These are phyloP conservation scores for Entomortierella parvispora DNA, from an alignment of 192 early-diverging fungal genomes.

Conservation along the genomic window DNA sequence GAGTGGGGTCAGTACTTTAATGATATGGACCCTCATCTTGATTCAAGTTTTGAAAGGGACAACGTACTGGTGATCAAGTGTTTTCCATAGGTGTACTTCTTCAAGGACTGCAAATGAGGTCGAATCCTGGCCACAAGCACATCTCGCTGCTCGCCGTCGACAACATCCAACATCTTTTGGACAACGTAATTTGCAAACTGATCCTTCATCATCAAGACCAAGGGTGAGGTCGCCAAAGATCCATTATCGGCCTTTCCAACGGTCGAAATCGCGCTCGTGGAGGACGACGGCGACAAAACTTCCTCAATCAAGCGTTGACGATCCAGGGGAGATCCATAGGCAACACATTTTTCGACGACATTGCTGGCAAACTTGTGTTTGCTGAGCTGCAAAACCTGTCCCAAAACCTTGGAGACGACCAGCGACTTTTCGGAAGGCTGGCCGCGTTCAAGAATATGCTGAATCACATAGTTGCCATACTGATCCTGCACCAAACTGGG, in stretches of 20 bases:
- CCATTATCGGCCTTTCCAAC: conserved; percentile 48
- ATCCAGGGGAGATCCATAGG: conserved; percentile 85
- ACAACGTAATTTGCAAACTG: conserved; percentile 99
- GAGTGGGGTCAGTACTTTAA: neutral
- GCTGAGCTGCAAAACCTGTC: conserved; percentile 88
- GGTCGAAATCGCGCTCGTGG: no score
- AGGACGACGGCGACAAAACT: conserved; percentile 63
- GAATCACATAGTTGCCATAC: conserved; percentile 99
- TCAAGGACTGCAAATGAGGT: conserved; percentile 88
- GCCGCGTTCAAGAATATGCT: conserved; percentile 95
- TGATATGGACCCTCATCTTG: neutral
- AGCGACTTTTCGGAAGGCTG: conserved; percentile 86
- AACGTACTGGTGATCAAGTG: conserved; percentile 81
- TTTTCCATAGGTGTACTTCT: conserved; percentile 98
- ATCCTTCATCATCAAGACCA: conserved; percentile 98
- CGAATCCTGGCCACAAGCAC: conserved; percentile 86
- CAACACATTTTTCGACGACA: conserved; percentile 97
- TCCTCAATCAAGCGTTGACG: conserved; percentile 91
- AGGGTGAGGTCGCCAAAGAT: conserved; percentile 72
- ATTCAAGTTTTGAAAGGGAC: neutral
- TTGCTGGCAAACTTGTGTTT: conserved; percentile 99
- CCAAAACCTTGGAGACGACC: conserved; percentile 88
- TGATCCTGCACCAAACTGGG: conserved; percentile 93
- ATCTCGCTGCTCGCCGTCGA: conserved; percentile 87
- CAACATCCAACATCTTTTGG: conserved; percentile 98